Base-by-base conservation (phyloP, 371 early-diverging fungal genomes). In the Mortierella sp. region DNA sequence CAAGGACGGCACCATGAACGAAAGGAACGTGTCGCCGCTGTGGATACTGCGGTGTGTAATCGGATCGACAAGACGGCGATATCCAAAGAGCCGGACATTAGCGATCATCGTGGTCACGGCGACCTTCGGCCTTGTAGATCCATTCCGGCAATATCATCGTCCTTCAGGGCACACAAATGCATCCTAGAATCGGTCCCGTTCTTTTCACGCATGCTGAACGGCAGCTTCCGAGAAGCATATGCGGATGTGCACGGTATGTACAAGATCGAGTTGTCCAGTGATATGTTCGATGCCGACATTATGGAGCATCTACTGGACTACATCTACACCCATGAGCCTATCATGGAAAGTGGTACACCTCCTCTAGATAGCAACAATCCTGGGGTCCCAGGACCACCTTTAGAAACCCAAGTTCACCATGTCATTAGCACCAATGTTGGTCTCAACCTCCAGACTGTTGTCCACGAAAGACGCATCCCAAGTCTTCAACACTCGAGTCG, bases 281-380 rank as follows among this genome's bases (percentile, higher is more conserved):
- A 67, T 26, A 54, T 73, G 58, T 73, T 73, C 41, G 59, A 67
- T 30, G 51, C 30, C 6, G 47, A 54, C 7, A 67, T 67, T 21
- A 67, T 73, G 68, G 73, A 63, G 24, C 39, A 17, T n/a, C 55
- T 73, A 8, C 48, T 73, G 15, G 73, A 73, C 26, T 67, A 67
- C 41, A 21, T 73, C 21, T 73, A 73, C 43, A 62, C 67, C 0
- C 57, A 50, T 14, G 62, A 62, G 6, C 73, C 68, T 3, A 56
- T 65, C 43, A 9, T 4, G 17, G 17, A 8, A n/a, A 17, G 14
- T 30, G 21, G 6, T 50, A 2, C 21, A 50, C 12, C 50, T 42
- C 42, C 3, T 46, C 17, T 9, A 15, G 23, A 43, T 39, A 54
- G 11, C 34, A 5, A 5, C 11, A 6, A 26, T 28, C 21, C 26